Conservation (phyloP, 192 early-diverging fungal species). For the Podila minutissima region DNA sequence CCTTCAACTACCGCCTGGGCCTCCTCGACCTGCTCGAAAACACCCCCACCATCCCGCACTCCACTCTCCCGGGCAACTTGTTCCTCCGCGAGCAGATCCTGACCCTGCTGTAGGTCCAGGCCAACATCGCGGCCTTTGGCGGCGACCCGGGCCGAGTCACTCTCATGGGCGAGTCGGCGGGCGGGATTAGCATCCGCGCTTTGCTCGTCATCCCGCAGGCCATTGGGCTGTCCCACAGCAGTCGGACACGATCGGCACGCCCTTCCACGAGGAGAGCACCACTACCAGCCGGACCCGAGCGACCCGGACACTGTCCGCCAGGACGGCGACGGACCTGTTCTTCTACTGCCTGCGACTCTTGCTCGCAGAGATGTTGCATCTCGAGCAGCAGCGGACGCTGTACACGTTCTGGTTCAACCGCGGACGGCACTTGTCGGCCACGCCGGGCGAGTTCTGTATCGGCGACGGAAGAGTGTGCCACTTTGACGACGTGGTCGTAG, state of each 20-base stretch:
- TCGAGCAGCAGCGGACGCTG: background rate
- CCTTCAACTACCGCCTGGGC: conserved; percentile 10
- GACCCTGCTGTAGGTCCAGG: conserved; percentile 65
- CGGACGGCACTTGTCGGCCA: background rate
- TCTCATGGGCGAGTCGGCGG: conserved; percentile 54
- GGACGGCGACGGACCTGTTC: background rate
- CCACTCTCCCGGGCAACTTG: conserved; percentile 3
- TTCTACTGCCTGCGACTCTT: background rate
- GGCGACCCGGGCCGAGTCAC: conserved; percentile 65
- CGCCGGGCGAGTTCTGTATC: background rate
- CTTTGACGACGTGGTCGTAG: background rate
- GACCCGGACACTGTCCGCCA: background rate
- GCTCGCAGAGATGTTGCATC: background rate
- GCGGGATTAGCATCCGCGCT: background rate
- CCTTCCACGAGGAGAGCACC: background rate
- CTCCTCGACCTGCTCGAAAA: conserved; percentile 9
- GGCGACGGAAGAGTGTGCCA: background rate
- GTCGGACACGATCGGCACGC: conserved; percentile 1
- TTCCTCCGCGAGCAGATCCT: conserved; percentile 11
- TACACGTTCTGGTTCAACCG: conserved; percentile 2
- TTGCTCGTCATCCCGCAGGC: conserved; percentile 1
- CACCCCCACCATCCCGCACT: background rate
- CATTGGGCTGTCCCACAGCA: background rate
- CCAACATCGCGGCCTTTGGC: conserved; percentile 69
- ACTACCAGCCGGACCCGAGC: background rate